Conservation (phyloP, 2,329 filamentous ascomycete species). For the Blastomyces emzantsi region DNA sequence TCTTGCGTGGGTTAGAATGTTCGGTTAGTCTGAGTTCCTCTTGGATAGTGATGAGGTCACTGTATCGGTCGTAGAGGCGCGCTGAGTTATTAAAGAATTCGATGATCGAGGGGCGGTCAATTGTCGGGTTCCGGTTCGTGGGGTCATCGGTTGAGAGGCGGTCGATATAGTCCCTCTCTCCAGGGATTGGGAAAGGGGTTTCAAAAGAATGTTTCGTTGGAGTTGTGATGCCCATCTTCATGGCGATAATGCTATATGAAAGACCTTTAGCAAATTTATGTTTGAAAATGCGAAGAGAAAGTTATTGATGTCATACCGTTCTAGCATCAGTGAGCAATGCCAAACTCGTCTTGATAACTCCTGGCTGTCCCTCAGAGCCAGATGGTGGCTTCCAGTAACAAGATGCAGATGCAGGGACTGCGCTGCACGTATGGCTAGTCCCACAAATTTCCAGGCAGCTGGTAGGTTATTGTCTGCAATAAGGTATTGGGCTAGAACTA, state of each 20-base stretch:
- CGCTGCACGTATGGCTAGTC: slow-evolving; percentile 18
- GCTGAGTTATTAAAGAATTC: slow-evolving; percentile 21
- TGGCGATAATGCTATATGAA: slow-evolving; percentile 17
- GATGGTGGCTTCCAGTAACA: slow-evolving; percentile 16
- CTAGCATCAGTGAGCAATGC: slow-evolving; percentile 22
- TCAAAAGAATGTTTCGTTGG: slow-evolving; percentile 17
- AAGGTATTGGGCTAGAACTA: slow-evolving; percentile 21
- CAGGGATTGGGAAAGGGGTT: slow-evolving; percentile 19
- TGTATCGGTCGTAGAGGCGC: slow-evolving; percentile 20
- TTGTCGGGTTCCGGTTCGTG: neutral
- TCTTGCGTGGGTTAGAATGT: slow-evolving; percentile 16
- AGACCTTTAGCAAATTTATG: neutral
- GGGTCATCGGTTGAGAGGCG: slow-evolving; percentile 15
- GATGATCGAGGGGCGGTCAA: slow-evolving; percentile 20
- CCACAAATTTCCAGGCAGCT: slow-evolving; percentile 20
- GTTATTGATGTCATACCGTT: slow-evolving; percentile 13
- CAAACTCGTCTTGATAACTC: slow-evolving; percentile 22
- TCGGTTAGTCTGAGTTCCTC: slow-evolving; percentile 17
- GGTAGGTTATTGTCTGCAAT: slow-evolving; percentile 18
- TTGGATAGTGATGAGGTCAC: slow-evolving; percentile 19
- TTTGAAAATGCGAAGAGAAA: neutral
- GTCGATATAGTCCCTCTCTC: slow-evolving; percentile 23
- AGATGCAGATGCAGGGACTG: slow-evolving; percentile 19
- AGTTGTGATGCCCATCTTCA: slow-evolving; percentile 18
- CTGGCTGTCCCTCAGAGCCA: slow-evolving; percentile 13